Conservation (phyloP, 371 early-diverging fungal species). For the Syncephalis fuscata region DNA sequence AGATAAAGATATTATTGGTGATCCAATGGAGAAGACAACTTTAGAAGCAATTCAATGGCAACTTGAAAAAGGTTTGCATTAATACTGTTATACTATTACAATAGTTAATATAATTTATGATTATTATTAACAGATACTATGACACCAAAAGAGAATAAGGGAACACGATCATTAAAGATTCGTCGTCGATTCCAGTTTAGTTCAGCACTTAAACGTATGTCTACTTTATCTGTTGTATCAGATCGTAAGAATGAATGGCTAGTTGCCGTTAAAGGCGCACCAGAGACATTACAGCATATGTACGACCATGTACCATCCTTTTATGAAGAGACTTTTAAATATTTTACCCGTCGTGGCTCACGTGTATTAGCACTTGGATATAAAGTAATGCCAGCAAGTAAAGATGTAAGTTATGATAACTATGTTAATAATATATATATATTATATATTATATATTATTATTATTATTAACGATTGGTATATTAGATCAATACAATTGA, state of each 20-base stretch:
- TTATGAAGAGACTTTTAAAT: constrained; percentile 87
- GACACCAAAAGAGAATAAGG: constrained; percentile 6
- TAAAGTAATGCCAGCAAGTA: constrained; percentile 42
- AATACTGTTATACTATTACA: constrained; percentile 18
- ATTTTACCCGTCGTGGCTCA: constrained; percentile 91
- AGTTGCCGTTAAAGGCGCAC: constrained; percentile 98
- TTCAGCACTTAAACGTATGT: constrained; percentile 93
- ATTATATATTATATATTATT: too few species aligned
- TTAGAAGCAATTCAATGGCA: constrained; percentile 76
- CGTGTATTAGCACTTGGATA: constrained; percentile 95
- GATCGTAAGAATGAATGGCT: constrained; percentile 34
- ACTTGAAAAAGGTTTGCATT: constrained; percentile 39
- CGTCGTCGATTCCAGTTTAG: constrained; percentile 91
- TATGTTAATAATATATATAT: too few species aligned
- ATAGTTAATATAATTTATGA: neutral
- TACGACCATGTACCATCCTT: constrained; percentile 56
- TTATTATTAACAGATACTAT: neutral
- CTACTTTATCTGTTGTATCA: constrained; percentile 51
- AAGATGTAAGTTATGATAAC: neutral
- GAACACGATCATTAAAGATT: constrained; percentile 24
- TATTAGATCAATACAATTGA: constrained; percentile 6
- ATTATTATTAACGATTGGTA: too few species aligned
- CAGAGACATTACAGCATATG: constrained; percentile 87
- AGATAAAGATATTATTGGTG: constrained; percentile 86
- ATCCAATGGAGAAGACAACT: constrained; percentile 98